phyloP scores from a whole-genome alignment of 2,329 filamentous ascomycete species.

The Cordyceps farinosa region DNA sequence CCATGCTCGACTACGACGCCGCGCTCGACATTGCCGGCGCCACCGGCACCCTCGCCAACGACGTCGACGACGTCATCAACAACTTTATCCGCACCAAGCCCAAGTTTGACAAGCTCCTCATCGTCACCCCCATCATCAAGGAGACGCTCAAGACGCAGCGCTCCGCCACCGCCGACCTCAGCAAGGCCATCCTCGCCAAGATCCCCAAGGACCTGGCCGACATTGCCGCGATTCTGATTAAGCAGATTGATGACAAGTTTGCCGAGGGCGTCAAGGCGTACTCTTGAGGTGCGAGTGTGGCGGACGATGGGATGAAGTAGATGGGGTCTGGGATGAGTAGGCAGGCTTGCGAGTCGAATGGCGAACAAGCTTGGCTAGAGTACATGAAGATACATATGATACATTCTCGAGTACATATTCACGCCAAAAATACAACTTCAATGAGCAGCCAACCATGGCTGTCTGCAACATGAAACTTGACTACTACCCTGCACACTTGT shows the following conservation, averaged over 20 bases:
- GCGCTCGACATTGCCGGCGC: slow-evolving; percentile 37
- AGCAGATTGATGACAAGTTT: slow-evolving; percentile 39
- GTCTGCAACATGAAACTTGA: neutral
- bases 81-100: slow-evolving; percentile 38
- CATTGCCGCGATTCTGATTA: slow-evolving; percentile 34
- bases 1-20: slow-evolving; percentile 36
- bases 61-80: slow-evolving; percentile 38
- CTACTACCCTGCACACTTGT: neutral
- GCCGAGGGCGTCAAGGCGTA: slow-evolving; percentile 35
- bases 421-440: neutral
- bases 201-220: slow-evolving; percentile 33
- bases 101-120: slow-evolving; percentile 40
- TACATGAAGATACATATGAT: neutral
- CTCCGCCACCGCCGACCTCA: slow-evolving; percentile 37
- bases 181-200: slow-evolving; percentile 37
- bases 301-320: neutral
- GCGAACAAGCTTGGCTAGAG: neutral
- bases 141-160: slow-evolving; percentile 40
- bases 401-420: slow-evolving; percentile 8
- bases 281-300: neutral
- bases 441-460: neutral
- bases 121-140: slow-evolving; percentile 41
- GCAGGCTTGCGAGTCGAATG: neutral
- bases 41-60: slow-evolving; percentile 32
- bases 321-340: neutral